These are phyloP conservation scores for Allium cepa DNA, from an alignment of 106 monocot genomes.

Conservation along the genomic window DNA sequence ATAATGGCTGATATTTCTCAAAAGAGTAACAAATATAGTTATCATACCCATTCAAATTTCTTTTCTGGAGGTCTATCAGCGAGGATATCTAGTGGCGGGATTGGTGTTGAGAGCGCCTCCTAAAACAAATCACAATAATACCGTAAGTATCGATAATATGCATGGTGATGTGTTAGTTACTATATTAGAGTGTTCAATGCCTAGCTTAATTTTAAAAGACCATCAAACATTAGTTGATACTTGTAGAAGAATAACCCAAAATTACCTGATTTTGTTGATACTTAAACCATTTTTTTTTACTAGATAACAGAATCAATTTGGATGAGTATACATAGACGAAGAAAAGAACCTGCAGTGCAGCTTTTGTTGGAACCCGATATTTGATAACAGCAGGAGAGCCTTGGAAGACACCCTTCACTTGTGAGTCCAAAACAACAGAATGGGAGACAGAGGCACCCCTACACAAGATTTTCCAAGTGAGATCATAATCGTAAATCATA, in stretches of 20 bases:
- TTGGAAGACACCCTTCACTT: conserved; percentile 72
- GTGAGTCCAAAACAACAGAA: conserved; percentile 71
- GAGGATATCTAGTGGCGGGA: conserved; percentile 82
- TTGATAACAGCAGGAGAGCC: conserved; percentile 77
- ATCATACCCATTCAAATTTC: conserved; percentile 73
- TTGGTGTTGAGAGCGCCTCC: conserved; percentile 87
- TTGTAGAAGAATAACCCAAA: neutral
- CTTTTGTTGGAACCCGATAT: conserved; percentile 77
- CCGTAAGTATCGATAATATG: too few relatives aligned
- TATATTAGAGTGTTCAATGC: too few relatives aligned
- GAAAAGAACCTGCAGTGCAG: conserved; percentile 66
- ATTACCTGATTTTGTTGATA: neutral
- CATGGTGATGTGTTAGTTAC: too few relatives aligned
- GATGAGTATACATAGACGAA: neutral
- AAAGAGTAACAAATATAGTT: too few relatives aligned
- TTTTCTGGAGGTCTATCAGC: conserved; percentile 86
- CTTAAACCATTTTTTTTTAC: too few relatives aligned
- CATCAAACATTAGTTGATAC: too few relatives aligned
- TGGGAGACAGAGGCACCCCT: conserved; percentile 84
- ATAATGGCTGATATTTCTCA: too few relatives aligned
- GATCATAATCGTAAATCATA: too few relatives aligned
- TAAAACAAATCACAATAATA: conserved; percentile 8
- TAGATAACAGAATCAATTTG: too few relatives aligned
- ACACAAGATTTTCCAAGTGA: neutral
- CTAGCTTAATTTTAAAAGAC: too few relatives aligned